Conservation (phyloP, 495 filamentous ascomycete genomes). For the Trichocladium antarcticum region DNA sequence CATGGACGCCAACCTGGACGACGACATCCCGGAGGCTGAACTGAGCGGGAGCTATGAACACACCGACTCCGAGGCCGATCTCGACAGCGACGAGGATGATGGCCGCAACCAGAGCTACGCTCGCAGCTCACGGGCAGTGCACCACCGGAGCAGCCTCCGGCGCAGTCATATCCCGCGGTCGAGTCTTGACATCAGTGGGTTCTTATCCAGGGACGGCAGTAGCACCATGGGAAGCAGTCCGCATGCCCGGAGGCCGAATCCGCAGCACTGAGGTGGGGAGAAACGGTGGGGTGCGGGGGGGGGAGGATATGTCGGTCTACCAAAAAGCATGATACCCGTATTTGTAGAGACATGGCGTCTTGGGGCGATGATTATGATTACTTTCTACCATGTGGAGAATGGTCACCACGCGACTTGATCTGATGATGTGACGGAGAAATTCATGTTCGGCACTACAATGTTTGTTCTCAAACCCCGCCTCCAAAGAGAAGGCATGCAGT, state of each 20-base stretch:
- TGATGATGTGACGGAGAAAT: not conserved
- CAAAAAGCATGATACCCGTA: constrained; percentile 13
- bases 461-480: constrained; percentile 3
- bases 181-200: constrained; percentile 41
- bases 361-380: not conserved
- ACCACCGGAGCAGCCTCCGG: constrained; percentile 17
- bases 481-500: not conserved
- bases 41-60: constrained; percentile 57
- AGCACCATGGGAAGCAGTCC: constrained; percentile 40
- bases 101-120: constrained; percentile 16
- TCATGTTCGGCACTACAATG: constrained; percentile 12
- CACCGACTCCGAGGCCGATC: constrained; percentile 71
- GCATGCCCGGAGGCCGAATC: constrained; percentile 18
- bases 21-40: constrained; percentile 54
- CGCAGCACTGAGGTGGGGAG: not conserved
- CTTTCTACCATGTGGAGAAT: too few species aligned
- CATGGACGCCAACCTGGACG: constrained; percentile 52
- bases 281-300: too few species aligned
- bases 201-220: constrained; percentile 40
- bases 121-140: constrained; percentile 7
- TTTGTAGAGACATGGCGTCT: not conserved
- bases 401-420: too few species aligned
- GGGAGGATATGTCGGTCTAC: not conserved
- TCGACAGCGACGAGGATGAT: constrained; percentile 32
- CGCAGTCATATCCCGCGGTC: constrained; percentile 28